Evolutionary conservation across 2,329 filamentous ascomycete species (phyloP).

Genomic region (Amauroascus verrucosus): DNA sequence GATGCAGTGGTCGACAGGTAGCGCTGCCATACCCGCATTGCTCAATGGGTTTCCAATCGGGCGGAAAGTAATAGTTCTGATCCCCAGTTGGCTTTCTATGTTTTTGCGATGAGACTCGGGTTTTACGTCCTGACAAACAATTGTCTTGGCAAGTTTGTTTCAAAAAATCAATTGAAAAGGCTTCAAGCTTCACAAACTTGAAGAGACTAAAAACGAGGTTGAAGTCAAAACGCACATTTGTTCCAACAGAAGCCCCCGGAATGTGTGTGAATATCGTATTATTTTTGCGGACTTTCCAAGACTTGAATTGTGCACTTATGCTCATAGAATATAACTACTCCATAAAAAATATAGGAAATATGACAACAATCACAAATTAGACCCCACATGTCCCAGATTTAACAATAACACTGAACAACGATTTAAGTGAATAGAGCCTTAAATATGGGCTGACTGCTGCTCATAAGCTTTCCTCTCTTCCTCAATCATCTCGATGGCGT

Average conservation of each 20-base stretch:
- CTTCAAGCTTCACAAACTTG: too few species aligned
- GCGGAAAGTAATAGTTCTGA: background rate
- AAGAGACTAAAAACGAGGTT: too few species aligned
- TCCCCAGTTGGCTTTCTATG: background rate
- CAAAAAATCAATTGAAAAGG: too few species aligned
- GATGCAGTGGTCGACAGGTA: slow-evolving; percentile 29
- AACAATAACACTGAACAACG: background rate
- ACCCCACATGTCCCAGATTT: background rate
- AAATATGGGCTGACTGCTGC: slow-evolving; percentile 15
- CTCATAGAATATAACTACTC: too few species aligned
- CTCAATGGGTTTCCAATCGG: slow-evolving; percentile 11
- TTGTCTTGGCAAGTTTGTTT: background rate
- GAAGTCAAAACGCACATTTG: too few species aligned
- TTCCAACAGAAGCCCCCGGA: too few species aligned
- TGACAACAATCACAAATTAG: too few species aligned
- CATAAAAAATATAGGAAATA: too few species aligned
- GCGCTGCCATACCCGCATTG: slow-evolving; percentile 35
- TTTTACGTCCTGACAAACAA: background rate
- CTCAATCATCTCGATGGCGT: slow-evolving; percentile 43
- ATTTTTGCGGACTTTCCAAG: too few species aligned
- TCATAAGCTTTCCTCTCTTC: slow-evolving; percentile 38
- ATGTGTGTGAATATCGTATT: too few species aligned
- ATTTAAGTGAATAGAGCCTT: background rate
- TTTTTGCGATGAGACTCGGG: background rate
- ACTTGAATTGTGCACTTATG: too few species aligned